These are phyloP conservation scores for Tylopilus plumbeoviolaceoides DNA, from an alignment of 768 basidiomycete genomes.

Conservation along the genomic window DNA sequence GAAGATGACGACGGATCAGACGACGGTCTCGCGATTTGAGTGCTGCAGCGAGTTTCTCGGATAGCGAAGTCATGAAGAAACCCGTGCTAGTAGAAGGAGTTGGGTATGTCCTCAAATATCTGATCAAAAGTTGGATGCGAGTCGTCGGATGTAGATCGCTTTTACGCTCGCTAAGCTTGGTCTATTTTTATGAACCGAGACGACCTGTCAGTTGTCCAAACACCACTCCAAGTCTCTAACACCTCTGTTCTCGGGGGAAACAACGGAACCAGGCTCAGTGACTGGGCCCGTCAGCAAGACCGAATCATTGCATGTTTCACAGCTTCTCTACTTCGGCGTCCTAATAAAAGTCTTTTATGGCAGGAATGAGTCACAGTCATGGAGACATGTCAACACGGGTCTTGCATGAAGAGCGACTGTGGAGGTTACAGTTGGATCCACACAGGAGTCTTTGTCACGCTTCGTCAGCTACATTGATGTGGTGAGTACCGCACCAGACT, in stretches of 20 bases:
- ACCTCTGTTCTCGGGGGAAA: too few species aligned
- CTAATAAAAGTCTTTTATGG: too few species aligned
- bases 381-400: too few species aligned
- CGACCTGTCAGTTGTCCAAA: too few species aligned
- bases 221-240: too few species aligned
- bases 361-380: too few species aligned
- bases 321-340: too few species aligned
- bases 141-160: neutral
- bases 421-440: neutral
- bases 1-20: slow-evolving; percentile 67
- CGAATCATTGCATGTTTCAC: too few species aligned
- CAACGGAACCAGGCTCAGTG: too few species aligned
- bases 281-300: too few species aligned
- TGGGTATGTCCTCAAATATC: neutral
- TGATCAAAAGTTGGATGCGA: neutral
- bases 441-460: neutral
- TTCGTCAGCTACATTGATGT: neutral
- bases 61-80: slow-evolving; percentile 29
- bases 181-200: too few species aligned
- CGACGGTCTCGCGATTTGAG: slow-evolving; percentile 62
- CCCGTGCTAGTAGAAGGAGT: neutral
- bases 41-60: slow-evolving; percentile 44
- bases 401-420: neutral
- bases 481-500: slow-evolving; percentile 6
- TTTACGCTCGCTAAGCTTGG: neutral